phyloP scores from a whole-genome alignment of 2,329 filamentous ascomycete species.

The Colletotrichum euphorbiae region DNA sequence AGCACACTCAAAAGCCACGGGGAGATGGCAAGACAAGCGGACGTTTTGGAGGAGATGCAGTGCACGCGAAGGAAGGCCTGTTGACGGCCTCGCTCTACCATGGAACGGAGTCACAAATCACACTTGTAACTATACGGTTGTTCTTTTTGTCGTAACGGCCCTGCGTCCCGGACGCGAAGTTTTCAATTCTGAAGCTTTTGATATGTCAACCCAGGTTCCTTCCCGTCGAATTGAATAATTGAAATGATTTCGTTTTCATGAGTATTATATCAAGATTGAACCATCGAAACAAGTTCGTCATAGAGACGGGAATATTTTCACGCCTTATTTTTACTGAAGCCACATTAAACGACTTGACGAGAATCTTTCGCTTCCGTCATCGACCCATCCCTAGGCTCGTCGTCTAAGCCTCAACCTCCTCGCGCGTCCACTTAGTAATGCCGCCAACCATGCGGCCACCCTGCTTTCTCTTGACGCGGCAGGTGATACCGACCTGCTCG shows the following conservation, averaged over 20 bases:
- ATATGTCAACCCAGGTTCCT: conserved; percentile 22
- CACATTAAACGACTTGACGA: background rate
- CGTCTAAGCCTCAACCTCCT: conserved; percentile 73
- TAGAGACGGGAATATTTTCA: conserved; percentile 4
- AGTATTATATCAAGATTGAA: background rate
- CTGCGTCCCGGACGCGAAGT: conserved; percentile 38
- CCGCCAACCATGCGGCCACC: conserved; percentile 73
- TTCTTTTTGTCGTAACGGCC: conserved; percentile 34
- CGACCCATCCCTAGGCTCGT: background rate
- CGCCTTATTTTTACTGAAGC: background rate
- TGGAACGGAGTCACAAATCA: conserved; percentile 34
- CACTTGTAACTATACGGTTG: conserved; percentile 38
- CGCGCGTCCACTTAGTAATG: conserved; percentile 70
- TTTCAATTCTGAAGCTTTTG: conserved; percentile 40
- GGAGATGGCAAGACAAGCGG: conserved; percentile 9
- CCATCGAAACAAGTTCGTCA: no score
- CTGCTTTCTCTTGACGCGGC: conserved; percentile 90
- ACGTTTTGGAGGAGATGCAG: conserved; percentile 4
- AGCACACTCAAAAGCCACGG: background rate
- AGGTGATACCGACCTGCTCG: conserved; percentile 88
- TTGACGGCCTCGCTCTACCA: conserved; percentile 21
- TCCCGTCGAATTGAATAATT: background rate
- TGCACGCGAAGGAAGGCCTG: conserved; percentile 6
- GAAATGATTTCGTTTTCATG: background rate
- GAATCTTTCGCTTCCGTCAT: conserved; percentile 2